Evolutionary conservation across 495 filamentous ascomycete genomes (phyloP), one percentile per base, ranked within the genome.

Genomic region (Lepidopterella palustris): DNA sequence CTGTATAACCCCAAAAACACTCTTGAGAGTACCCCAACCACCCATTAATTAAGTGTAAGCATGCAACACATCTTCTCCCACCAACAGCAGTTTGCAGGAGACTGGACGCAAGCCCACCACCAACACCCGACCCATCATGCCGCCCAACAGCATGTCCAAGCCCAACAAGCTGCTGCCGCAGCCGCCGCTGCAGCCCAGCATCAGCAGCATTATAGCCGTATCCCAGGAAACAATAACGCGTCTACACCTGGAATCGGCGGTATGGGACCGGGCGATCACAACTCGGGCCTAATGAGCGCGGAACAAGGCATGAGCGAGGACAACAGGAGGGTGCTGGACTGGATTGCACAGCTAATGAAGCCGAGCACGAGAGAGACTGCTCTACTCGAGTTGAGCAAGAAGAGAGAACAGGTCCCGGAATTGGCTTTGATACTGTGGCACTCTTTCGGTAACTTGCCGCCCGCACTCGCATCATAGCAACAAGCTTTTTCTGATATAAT

Each of bases 381-480:
- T 50, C 80, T 99, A 18, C 83, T 99, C 70, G 93, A 99, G 73
- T 79, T 99, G 45, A 97, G 92, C 78, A 99, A 99, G 79, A 99
- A 99, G 79, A 79, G 93, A 45, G 93, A 99, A 72, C 95, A 97
- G 72, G 95, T 99, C 15, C 91, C 93, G 15, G 93, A 99, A 73
- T 78, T 99, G 59, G 93, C 93, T 28, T 75, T 99, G 63, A 96
- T 99, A 50, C 82, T 99, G 54, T 99, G 93, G 93, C 92, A 99
- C 73, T 97, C 93, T 2, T 97, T 97, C 71, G 93, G 92, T 97
- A 84, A 62, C 87, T 49, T 53, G 26, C 40, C 26, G n/a, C n/a
- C n/a, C n/a, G n/a, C n/a, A n/a, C n/a, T n/a, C n/a, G n/a, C n/a
- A n/a, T n/a, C n/a, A n/a, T n/a, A n/a, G n/a, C n/a, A n/a, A n/a